Percentiles rank a stretch among this genome's conserved stretches.
Conservation (phyloP, 495 filamentous ascomycete species). For the Lophiostoma macrostomum region DNA sequence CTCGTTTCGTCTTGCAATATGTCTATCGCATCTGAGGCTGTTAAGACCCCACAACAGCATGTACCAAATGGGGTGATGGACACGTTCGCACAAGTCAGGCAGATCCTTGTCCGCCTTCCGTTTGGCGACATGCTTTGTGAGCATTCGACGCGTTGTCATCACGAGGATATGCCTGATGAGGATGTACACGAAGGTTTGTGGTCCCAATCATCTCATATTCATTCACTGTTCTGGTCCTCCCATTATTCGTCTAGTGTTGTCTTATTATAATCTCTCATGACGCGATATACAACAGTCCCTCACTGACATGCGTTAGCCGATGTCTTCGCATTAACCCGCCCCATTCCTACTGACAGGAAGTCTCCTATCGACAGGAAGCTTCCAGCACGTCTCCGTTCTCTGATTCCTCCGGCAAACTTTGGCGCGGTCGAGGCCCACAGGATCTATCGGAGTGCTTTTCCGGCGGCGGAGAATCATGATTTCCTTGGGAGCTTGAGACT, state of each 20-base stretch:
- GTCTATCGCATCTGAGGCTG: slow-evolving; percentile 4
- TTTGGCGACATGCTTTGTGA: background rate
- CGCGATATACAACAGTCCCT: too few relatives aligned
- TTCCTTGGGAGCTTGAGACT: slow-evolving; percentile 63
- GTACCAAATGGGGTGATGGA: too few relatives aligned
- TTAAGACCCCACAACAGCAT: background rate
- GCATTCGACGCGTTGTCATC: slow-evolving; percentile 8
- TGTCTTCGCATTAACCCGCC: too few relatives aligned
- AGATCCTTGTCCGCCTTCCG: too few relatives aligned
- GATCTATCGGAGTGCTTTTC: slow-evolving; percentile 77
- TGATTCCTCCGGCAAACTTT: slow-evolving; percentile 60
- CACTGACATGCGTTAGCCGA: too few relatives aligned
- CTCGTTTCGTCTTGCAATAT: slow-evolving; percentile 2
- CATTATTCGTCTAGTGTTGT: too few relatives aligned
- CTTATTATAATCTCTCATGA: too few relatives aligned
- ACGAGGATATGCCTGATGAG: slow-evolving; percentile 17
- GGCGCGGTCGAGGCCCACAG: slow-evolving; percentile 57
- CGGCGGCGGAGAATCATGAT: slow-evolving; percentile 58
- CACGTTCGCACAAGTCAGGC: too few relatives aligned
- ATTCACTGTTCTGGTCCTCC: background rate
- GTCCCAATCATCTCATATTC: background rate
- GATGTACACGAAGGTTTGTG: slow-evolving; percentile 9
- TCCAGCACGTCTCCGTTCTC: slow-evolving; percentile 26
- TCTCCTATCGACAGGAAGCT: background rate
- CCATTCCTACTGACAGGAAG: background rate